phyloP scores from a whole-genome alignment of 1,284 basidiomycete species.

The Afroboletus lepidellus region DNA sequence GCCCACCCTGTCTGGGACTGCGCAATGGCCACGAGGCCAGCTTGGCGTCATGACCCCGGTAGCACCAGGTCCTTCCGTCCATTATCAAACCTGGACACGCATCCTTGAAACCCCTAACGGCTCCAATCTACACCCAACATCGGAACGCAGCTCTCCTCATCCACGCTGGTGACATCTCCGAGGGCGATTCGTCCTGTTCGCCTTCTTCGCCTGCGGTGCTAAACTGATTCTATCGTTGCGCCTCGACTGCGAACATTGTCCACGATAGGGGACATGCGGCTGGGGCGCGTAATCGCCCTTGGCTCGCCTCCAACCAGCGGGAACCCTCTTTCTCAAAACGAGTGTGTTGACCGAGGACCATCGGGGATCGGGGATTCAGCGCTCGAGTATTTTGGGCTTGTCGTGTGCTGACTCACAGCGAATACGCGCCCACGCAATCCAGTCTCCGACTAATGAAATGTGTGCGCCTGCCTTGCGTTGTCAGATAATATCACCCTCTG shows the following conservation, averaged over 20 bases:
- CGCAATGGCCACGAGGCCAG: conserved; percentile 14
- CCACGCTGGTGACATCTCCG: neutral
- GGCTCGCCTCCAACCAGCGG: neutral
- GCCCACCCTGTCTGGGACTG: neutral
- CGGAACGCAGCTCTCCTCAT: neutral
- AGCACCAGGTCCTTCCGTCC: neutral
- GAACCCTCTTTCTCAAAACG: neutral
- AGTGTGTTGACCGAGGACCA: neutral
- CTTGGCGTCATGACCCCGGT: neutral
- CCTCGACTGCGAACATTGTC: neutral
- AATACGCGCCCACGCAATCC: neutral
- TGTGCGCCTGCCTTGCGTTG: neutral
- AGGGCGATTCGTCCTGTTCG: neutral
- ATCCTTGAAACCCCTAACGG: neutral
- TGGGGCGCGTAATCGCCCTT: conserved; percentile 1
- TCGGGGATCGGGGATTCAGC: conserved; percentile 1
- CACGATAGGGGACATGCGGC: neutral
- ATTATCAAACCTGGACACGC: conserved; percentile 4
- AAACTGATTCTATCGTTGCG: neutral
- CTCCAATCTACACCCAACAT: conserved; percentile 1
- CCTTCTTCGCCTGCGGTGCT: neutral
- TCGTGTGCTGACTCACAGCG: neutral
- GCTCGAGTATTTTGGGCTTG: neutral
- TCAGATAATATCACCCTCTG: no score
- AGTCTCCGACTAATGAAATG: neutral